Evolutionary conservation across 2,329 filamentous ascomycete genomes (phyloP), one percentile per base, ranked within the genome.

Genomic region (Pseudogymnoascus verrucosus): DNA sequence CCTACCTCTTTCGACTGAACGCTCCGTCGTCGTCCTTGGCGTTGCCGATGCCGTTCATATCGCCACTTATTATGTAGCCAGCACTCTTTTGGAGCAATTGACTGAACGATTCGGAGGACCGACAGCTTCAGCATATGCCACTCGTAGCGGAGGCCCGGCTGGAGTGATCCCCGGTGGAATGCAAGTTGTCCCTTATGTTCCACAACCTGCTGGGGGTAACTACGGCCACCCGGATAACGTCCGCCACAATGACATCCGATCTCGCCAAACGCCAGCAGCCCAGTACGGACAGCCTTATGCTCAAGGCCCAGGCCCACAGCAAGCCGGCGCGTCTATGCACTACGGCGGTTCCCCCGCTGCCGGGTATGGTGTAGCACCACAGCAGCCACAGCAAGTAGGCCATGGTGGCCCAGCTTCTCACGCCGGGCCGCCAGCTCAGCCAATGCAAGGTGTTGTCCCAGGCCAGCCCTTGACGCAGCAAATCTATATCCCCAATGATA

Each of bases 21-120:
- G 95, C 59, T 98, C 95, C n/a, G 85, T 99, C 60, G 93, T 99
- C 61, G 93, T 99, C 31, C 91, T 98, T 77, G 95, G 95, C 75
- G 95, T 99, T 64, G 95, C 95, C 62, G 95, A 99, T 79, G 93
- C 95, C 64, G 93, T 99, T 60, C 95, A 99, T 78, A 99, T 99
- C 76, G 95, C 95, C 60, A 96, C 95, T 39, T 99, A 98, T 80
- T 99, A 99, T 73, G 93, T 99, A 67, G 93, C 93, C 63, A 96
- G 93, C 77, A 99, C 95, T n/a, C 84, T 99, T 26, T 89, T 96
- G 59, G 95, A 99, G 80, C 95, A 99, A 78, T 83, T 99, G 65
- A 97, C 95, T 62, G 95, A 99, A 76, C 88, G 95, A 44, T 99
- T 98, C 70, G 93, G 95, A 62, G 95, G 95, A 5, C 93, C 95